Base-by-base conservation (phyloP, 225 moss, liverwort and hornwort species). In the Pleurozium schreberi region DNA sequence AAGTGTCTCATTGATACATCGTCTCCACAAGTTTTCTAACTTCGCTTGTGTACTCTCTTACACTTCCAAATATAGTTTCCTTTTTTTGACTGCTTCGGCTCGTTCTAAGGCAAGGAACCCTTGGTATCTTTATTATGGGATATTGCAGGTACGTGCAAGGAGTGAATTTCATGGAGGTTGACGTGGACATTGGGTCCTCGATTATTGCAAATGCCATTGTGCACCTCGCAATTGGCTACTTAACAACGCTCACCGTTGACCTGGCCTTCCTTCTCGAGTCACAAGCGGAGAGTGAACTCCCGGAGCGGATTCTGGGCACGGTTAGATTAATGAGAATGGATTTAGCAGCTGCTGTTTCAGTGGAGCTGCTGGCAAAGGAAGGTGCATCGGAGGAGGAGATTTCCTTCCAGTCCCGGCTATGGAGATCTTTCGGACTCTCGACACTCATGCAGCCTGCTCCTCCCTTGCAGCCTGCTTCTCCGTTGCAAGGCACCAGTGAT, bases 151-250 rank as follows among this genome's bases (percentile, higher is more conserved):
- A 98, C 86, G 75, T 90, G 83, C 92, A 91, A 91, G 95, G 95
- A 80, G 88, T 86, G 20, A 96, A 96, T 84, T 98, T 94, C 49
- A 60, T 98, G n/a, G 98, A 98, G 92, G 92, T 98, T 58, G 98
- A 96, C 91, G 96, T 98, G 86, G 98, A 98, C 74, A 95, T 98
- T 75, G 96, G 96, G 28, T 98, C 98, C 43, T 98, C 98, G 43
- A 93, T 96, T 75, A 94, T 98, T 84, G 98, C 98, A 49, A 96
- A 92, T 89, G 96, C 98, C 42, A 98, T 98, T 86, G 93, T 98
- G 70, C 96, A 96, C 67, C 91, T 98, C 78, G 98, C 98, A 36
- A 93, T 96, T 50, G 94, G 94, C 18, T 96, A 98, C 75, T 9
- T 98, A n/a, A 89, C 96, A 42, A 89, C 90, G 30, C 92, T 98